phyloP scores from a whole-genome alignment of 176 grass and related monocot genomes.

The Carex scoparia region DNA sequence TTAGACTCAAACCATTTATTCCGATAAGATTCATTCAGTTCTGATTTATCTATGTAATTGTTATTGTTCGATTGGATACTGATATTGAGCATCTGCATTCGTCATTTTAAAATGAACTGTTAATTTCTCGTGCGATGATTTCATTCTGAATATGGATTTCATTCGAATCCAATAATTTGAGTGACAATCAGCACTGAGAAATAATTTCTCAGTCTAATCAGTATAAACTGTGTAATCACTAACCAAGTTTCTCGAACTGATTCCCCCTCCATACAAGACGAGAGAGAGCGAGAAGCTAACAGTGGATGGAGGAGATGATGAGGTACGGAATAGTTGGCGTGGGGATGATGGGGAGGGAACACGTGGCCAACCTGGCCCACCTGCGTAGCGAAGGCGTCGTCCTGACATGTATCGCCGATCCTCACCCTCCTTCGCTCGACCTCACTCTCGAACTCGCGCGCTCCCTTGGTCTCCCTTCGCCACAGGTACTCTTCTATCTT shows the following conservation, averaged over 20 bases:
- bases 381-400: constrained; percentile 45
- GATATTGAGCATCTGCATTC: too few relatives aligned
- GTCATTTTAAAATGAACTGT: too few relatives aligned
- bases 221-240: background rate
- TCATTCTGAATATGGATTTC: too few relatives aligned
- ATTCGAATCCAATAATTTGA: too few relatives aligned
- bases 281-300: background rate
- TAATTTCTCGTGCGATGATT: too few relatives aligned
- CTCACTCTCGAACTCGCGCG: constrained; percentile 50
- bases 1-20: too few relatives aligned
- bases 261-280: background rate
- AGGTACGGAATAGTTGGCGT: constrained; percentile 84
- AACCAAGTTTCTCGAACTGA: background rate
- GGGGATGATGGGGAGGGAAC: constrained; percentile 97
- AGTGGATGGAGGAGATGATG: constrained; percentile 28
- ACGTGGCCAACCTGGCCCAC: constrained; percentile 75
- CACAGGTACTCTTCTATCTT: constrained; percentile 34
- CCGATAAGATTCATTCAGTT: too few relatives aligned
- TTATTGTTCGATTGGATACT: too few relatives aligned
- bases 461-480: constrained; percentile 48
- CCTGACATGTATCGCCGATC: constrained; percentile 64
- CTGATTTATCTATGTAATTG: too few relatives aligned
- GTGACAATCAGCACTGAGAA: too few relatives aligned
- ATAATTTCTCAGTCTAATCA: background rate
- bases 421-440: constrained; percentile 51